Evolutionary conservation across 2,329 filamentous ascomycete genomes (phyloP).

Genomic region (Ophidiomyces ophidiicola): DNA sequence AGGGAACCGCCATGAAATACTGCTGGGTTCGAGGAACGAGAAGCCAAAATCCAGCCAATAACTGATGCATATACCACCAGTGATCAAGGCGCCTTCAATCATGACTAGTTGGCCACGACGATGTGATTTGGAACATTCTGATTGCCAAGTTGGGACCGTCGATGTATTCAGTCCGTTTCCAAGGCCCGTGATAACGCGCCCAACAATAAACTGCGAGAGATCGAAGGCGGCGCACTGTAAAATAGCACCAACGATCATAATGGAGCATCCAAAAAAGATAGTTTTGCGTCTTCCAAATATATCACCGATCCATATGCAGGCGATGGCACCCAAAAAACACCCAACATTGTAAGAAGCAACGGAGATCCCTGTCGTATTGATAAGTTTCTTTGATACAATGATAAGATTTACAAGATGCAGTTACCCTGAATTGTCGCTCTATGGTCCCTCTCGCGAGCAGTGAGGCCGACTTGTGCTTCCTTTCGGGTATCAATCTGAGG

Average conservation of each 20-base stretch:
- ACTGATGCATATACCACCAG: constrained; percentile 39
- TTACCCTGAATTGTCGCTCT: constrained; percentile 39
- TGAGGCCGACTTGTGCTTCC: constrained; percentile 22
- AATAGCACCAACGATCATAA: constrained; percentile 40
- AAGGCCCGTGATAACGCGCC: constrained; percentile 41
- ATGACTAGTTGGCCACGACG: constrained; percentile 42
- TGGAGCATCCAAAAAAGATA: constrained; percentile 38
- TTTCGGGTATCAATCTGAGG: constrained; percentile 42
- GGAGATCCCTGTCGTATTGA: constrained; percentile 24
- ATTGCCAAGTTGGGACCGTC: constrained; percentile 42
- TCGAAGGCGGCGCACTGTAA: constrained; percentile 38
- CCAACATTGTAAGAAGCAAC: constrained; percentile 38
- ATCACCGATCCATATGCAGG: constrained; percentile 42
- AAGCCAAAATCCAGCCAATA: constrained; percentile 44
- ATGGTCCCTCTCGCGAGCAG: constrained; percentile 25
- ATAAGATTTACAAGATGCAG: constrained; percentile 6
- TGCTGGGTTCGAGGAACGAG: constrained; percentile 39
- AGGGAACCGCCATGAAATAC: constrained; percentile 44
- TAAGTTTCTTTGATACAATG: background rate
- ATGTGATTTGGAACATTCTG: constrained; percentile 41
- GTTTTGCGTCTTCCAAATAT: constrained; percentile 40
- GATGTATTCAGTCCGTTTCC: constrained; percentile 44
- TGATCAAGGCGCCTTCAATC: constrained; percentile 42
- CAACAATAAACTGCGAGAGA: constrained; percentile 40
- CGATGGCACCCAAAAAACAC: constrained; percentile 40